Evolutionary conservation across 129 eudicot species (phyloP), one percentile per base, ranked within the genome.

Genomic region (Saposhnikovia divaricata): DNA sequence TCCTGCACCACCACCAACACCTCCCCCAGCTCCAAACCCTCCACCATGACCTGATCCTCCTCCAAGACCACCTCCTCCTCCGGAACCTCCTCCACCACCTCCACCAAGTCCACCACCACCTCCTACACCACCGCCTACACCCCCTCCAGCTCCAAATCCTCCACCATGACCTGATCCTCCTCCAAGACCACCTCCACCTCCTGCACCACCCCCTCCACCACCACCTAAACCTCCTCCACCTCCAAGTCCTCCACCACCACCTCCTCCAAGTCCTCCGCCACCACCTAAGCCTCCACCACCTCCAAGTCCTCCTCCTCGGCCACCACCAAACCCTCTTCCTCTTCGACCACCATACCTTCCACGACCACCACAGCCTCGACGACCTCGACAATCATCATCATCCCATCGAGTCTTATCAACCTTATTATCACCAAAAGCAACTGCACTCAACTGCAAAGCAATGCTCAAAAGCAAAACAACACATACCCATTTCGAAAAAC

Each of bases 401-500:
- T 80, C 38, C 85, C 82, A 85, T 37, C 75, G 16, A 10, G 53
- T 84, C 74, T 80, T 65, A 7, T 80, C 85, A 55, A 83, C 45
- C 53, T 77, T 78, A 14, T 45, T 68, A 79, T 84, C 84, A 38
- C 71, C 86, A 72, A 77, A 47, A 72, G 76, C 37, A 12, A 59
- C 3, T 42, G 82, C 80, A 81, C 84, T 84, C 82, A 87, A 42
- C 19, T 87, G 72, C 69, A 76, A 80, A 43, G 28, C 84, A 72
- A 87, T 68, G 78, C 87, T 39, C 63, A 84, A 25, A 4, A 87
- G 21, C 16, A 87, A 76, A 3, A 74, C 5, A 37, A 50, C 71
- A 66, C 80, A 81, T 16, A 83, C 15, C 82, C 91, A 81, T 81
- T 85, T 88, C 34, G 85, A 82, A 27, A 69, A 25, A 72, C 43